Percentiles rank a stretch among this genome's conserved stretches.
Evolutionary conservation across 2,329 filamentous ascomycete genomes (phyloP).

Genomic region (Trichoderma citrinoviride): DNA sequence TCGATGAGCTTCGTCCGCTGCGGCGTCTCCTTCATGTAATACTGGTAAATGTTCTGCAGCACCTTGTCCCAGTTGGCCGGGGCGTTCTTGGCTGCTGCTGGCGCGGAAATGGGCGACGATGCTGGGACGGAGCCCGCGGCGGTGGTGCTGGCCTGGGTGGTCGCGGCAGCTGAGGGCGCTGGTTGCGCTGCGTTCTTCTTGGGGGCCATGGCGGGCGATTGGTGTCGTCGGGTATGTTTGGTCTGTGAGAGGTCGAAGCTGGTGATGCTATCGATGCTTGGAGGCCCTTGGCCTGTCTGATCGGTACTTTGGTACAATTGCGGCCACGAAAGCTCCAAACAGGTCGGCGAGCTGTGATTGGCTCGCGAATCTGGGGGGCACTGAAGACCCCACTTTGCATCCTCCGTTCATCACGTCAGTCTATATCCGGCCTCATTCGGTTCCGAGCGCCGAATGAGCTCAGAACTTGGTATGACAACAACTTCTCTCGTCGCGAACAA

Average conservation of each 20-base stretch:
- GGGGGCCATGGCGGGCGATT: constrained; percentile 44
- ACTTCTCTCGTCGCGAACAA: background rate
- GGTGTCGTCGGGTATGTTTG: constrained; percentile 10
- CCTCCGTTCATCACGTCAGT: constrained; percentile 23
- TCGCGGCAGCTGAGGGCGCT: constrained; percentile 36
- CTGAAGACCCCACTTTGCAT: constrained; percentile 20
- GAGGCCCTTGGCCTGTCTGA: background rate
- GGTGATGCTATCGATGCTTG: background rate
- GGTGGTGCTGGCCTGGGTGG: constrained; percentile 32
- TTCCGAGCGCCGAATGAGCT: constrained; percentile 23
- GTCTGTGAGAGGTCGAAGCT: background rate
- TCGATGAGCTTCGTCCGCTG: constrained; percentile 92
- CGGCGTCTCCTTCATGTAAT: constrained; percentile 78
- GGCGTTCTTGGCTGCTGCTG: constrained; percentile 12
- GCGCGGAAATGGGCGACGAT: background rate
- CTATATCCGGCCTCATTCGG: constrained; percentile 10
- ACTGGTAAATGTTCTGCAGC: constrained; percentile 65
- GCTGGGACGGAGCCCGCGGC: constrained; percentile 29
- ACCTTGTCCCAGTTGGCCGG: constrained; percentile 56
- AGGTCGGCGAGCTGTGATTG: constrained; percentile 33
- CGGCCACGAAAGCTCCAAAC: constrained; percentile 41
- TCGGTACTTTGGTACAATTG: constrained; percentile 19
- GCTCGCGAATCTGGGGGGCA: constrained; percentile 23
- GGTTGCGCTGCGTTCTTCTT: constrained; percentile 45
- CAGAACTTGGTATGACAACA: constrained; percentile 2